Base-by-base conservation (phyloP, 352 stramenopile genomes). In the Pythium pyrilobum region DNA sequence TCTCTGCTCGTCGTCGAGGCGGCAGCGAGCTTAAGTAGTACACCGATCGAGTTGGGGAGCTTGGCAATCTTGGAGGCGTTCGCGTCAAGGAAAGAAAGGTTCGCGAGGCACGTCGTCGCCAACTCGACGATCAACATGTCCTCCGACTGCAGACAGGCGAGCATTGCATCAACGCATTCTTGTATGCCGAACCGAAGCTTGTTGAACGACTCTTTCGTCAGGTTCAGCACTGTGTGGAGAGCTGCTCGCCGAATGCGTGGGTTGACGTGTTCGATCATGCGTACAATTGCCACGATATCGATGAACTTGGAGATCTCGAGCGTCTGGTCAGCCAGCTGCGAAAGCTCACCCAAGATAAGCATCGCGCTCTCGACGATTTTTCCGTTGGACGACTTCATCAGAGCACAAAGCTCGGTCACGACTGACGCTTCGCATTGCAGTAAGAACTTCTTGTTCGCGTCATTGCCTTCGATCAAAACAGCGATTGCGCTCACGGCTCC, bases 131-230 rank as follows among this genome's bases (percentile, higher is more conserved):
- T 68, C 10, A 77, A 45, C 38, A 90, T 58, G 47, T 92, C 81
- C 25, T 88, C 69, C 0, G 67, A 76, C 38, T 75, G 48, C 2
- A 92, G 36, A 20, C 71, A 79, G 8, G 24, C 29, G 15, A 89
- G 44, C 24, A 92, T 56, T 7, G 75, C 75, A 25, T 74, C 62
- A 11, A 89, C 53, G 34, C 79, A 85, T 36, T 82, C 72, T 9
- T 60, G 56, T 8, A 85, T 65, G 1, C 79, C 78, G 24, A 89
- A 92, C 10, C 77, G 77, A 5, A 85, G 56, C 52, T 89, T 89
- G 60, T 89, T 89, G 45, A 89, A 89, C 0, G 81, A 87, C 48
- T 89, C 78, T 15, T 81, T 83, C 4, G 79, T 92, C 9, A 89
- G 52, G 56, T 86, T 69, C 2, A 80, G 41, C 3, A 86, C 63